Evolutionary conservation across 192 early-diverging fungal species (phyloP), one percentile per base, ranked within the genome.

Genomic region (Phycomyces blakesleeanus): DNA sequence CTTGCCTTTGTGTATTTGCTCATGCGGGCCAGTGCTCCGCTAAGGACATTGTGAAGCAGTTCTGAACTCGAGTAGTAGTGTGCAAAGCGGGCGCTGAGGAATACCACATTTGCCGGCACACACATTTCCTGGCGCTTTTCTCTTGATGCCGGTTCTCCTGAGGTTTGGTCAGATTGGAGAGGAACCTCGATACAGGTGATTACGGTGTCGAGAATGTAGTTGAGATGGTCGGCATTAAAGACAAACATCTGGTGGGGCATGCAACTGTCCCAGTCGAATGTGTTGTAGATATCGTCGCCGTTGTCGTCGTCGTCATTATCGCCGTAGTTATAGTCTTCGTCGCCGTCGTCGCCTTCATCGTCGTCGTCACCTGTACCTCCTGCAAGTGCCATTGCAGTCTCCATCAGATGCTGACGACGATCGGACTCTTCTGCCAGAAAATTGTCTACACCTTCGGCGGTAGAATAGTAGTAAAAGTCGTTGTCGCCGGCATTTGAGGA

Each of bases 191-290:
- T 80, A 29, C 84, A 78, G 16, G 75, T 80, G 55, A 95, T 80
- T 5, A 87, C 83, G 0, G 83, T 81, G 53, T 89, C 79, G 29
- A 97, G 79, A 51, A 95, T 86, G 55, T 82, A 80, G 16, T 83
- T 80, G 57, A 93, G 72, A n/a, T 85, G 80, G 20, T 81, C 79
- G 51, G 76, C 77, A 61, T 84, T 82, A 67, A 96, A 93, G 16
- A 96, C 94, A 76, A 93, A 89, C 95, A 98, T 98, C 71, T 98
- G 92, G 77, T 93, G 89, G 6, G 86, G 85, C 67, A 83, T 78
- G 76, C 93, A 91, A 39, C 68, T 78, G 40, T 88, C 84, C 92
- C 92, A 98, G 41, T 89, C 78, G 73, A 94, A 94, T 39, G 57
- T 50, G 25, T 55, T 44, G 11, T 55, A 50, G 5, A 61, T 41